A percentile compares a stretch with the other conserved stretches of the same genome.
These are phyloP conservation scores for Suillus luteus DNA, from an alignment of 768 basidiomycete genomes.

Conservation along the genomic window DNA sequence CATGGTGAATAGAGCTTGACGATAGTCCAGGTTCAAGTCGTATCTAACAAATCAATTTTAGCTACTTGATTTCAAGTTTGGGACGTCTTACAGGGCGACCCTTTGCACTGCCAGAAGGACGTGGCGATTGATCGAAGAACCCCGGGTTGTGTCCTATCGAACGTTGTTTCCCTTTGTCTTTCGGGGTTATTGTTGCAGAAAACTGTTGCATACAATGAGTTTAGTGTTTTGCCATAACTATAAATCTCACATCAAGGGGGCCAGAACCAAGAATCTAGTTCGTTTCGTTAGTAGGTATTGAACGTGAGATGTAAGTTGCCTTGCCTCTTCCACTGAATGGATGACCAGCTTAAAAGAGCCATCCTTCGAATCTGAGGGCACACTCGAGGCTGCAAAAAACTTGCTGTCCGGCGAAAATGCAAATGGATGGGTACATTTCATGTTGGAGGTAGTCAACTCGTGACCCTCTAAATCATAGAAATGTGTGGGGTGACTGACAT, in stretches of 20 bases:
- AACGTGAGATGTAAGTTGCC: too few relatives aligned
- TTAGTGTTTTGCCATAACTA: background rate
- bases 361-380: background rate
- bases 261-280: too few relatives aligned
- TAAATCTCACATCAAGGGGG: background rate
- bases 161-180: background rate
- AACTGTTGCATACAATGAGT: background rate
- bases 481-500: background rate
- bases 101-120: background rate
- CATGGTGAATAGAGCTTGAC: background rate
- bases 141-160: background rate
- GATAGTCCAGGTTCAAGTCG: background rate
- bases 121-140: background rate
- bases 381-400: background rate
- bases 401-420: background rate
- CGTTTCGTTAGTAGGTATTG: too few relatives aligned
- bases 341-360: too few relatives aligned
- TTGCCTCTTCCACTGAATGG: too few relatives aligned
- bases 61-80: background rate
- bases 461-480: background rate
- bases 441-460: background rate
- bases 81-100: background rate
- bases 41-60: background rate
- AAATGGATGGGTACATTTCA: background rate
- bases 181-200: background rate